Evolutionary conservation across 495 filamentous ascomycete genomes (phyloP), one percentile per base, ranked within the genome.

Genomic region (Chaetomium cochliodes): DNA sequence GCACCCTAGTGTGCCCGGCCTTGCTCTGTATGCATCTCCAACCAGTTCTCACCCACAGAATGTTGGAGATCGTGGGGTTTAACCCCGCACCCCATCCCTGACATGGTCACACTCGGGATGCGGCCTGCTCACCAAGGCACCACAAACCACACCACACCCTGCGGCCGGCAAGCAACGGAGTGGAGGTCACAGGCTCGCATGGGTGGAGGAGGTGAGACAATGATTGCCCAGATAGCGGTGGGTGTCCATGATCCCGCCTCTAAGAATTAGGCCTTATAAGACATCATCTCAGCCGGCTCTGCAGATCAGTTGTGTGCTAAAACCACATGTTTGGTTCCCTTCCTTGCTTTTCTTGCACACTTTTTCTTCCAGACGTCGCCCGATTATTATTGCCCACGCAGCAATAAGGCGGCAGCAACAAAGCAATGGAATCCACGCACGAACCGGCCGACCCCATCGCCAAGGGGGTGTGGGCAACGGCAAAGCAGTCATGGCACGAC

Each of bases 381-480:
- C 33, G 33, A 37, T 12, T 37, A 37, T 37, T 37, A 7, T 12
- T 12, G 33, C 8, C 33, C 33, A 37, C 33, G 33, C 33, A 37
- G 9, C 9, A 37, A 37, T 37, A 30, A 30, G 5, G 33, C 33
- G 33, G 33, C 33, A 37, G 33, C 22, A 23, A 9, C 11, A 26
- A 23, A 15, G 50, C 8, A 0, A 70, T 72, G 71, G 71, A 73
- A 53, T 55, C 63, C 7, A 69, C 69, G 20, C 44, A 83, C 60
- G 81, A 86, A 60, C 77, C 78, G 13, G 85, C 86, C 50, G 85
- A 86, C 23, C 82, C 85, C 33, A 71, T 87, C 30, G 82, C 86
- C 20, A 83, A 82, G 71, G 88, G 87, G 30, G 78, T 84, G 20
- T 33, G 85, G 23, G 76, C 86, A 2, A 84, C 84, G 1, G 85